These are phyloP conservation scores for Penicillium vulpinum DNA, from an alignment of 2,329 filamentous ascomycete species.

Conservation along the genomic window DNA sequence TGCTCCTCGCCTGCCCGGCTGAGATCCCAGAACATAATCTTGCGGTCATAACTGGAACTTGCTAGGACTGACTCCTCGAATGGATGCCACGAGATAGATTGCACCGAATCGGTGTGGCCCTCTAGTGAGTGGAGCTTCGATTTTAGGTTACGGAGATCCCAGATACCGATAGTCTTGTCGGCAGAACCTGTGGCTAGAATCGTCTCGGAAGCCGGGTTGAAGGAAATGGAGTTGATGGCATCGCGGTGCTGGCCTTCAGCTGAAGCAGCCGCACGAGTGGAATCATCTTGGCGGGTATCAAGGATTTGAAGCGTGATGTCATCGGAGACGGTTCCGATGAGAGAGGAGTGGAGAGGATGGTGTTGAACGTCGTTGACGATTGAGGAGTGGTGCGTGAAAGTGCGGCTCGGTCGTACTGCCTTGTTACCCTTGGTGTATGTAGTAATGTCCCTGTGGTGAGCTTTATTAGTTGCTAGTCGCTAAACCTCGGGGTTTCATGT, in stretches of 20 bases:
- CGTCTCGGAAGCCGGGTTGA: slow-evolving; percentile 88
- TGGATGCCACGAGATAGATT: slow-evolving; percentile 92
- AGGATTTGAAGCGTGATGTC: slow-evolving; percentile 91
- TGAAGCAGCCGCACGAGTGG: slow-evolving; percentile 66
- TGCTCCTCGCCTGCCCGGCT: slow-evolving; percentile 92
- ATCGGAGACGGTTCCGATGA: slow-evolving; percentile 92
- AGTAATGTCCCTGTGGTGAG: slow-evolving; percentile 68
- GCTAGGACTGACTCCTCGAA: slow-evolving; percentile 84
- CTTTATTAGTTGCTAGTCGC: slow-evolving; percentile 2
- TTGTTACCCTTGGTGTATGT: slow-evolving; percentile 70
- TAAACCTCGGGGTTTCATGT: neutral
- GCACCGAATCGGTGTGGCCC: slow-evolving; percentile 85
- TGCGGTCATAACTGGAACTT: slow-evolving; percentile 87
- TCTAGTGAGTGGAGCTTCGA: slow-evolving; percentile 87
- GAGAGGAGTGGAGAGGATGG: slow-evolving; percentile 78
- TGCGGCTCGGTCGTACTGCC: slow-evolving; percentile 67
- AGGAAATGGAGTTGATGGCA: slow-evolving; percentile 93
- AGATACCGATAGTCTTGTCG: slow-evolving; percentile 91
- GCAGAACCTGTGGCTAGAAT: slow-evolving; percentile 90
- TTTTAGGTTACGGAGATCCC: slow-evolving; percentile 90
- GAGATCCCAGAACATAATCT: slow-evolving; percentile 96
- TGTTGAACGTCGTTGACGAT: slow-evolving; percentile 98
- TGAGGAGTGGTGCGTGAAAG: slow-evolving; percentile 83
- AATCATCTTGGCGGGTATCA: slow-evolving; percentile 72
- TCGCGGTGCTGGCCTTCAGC: slow-evolving; percentile 77